A percentile compares a stretch with the other conserved stretches of the same genome.
Evolutionary conservation across 441 rosid species (phyloP).

Genomic region (Corymbia citriodora): DNA sequence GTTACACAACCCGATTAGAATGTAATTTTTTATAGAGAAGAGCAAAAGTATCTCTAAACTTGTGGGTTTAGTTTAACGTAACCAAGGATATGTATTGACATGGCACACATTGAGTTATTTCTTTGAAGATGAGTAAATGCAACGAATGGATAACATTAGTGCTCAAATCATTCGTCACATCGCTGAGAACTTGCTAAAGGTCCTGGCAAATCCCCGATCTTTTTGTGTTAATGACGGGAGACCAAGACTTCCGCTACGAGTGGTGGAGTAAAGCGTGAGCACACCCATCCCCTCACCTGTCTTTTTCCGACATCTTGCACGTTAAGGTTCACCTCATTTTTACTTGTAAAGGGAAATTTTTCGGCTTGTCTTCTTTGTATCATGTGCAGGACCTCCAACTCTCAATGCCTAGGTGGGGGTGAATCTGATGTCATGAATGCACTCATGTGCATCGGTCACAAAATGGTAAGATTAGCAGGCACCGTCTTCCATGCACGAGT

Average conservation of each 20-base stretch:
- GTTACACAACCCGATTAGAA: background rate
- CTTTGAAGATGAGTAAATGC: background rate
- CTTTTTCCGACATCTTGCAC: background rate
- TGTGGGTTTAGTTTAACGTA: no score
- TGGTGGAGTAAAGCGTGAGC: background rate
- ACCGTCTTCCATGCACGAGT: no score
- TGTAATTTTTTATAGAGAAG: background rate
- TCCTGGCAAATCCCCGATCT: background rate
- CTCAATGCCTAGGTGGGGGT: background rate
- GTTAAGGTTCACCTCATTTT: background rate
- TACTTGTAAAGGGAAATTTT: background rate
- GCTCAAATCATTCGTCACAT: background rate
- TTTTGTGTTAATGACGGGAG: background rate
- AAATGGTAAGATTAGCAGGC: background rate
- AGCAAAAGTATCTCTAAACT: background rate
- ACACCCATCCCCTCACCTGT: background rate
- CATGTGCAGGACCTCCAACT: background rate
- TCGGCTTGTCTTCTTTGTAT: background rate
- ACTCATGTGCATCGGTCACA: background rate
- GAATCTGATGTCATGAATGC: background rate
- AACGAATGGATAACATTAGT: background rate
- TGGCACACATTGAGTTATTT: background rate
- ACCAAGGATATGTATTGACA: background rate
- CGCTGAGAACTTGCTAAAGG: background rate
- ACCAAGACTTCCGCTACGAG: background rate